Evolutionary conservation across 345 rosid genomes (phyloP).

Genomic region (Toxicodendron radicans): DNA sequence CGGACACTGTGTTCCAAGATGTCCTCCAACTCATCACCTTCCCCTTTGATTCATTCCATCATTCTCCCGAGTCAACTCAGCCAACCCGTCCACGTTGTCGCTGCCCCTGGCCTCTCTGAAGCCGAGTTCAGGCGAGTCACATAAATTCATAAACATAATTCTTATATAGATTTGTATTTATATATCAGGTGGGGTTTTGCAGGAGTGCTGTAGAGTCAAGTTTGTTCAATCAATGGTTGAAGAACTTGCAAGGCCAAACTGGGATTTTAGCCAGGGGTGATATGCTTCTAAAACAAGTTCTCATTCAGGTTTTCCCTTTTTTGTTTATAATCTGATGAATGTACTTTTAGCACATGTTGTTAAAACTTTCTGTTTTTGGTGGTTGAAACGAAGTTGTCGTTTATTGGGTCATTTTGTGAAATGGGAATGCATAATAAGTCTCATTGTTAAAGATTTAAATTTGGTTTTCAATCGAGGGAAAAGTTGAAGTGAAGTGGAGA

Average conservation of each 20-base stretch:
- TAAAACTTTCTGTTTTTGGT: conserved; percentile 5
- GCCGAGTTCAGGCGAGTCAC: conserved; percentile 58
- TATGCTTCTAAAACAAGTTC: conserved; percentile 58
- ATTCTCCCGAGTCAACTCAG: conserved; percentile 51
- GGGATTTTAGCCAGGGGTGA: conserved; percentile 70
- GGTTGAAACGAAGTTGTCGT: background rate
- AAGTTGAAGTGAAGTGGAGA: too few species aligned
- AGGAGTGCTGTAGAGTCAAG: conserved; percentile 76
- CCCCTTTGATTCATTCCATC: conserved; percentile 43
- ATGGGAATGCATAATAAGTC: background rate
- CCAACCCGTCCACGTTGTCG: conserved; percentile 58
- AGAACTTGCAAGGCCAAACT: conserved; percentile 64
- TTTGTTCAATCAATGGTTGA: conserved; percentile 79
- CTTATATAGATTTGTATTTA: background rate
- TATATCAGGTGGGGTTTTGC: background rate
- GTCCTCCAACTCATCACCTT: conserved; percentile 32
- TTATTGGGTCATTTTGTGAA: background rate
- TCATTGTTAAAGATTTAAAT: background rate
- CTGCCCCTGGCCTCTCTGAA: conserved; percentile 64
- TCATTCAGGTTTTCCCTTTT: conserved; percentile 57
- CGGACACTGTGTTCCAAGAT: conserved; percentile 31
- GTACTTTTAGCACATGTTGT: background rate
- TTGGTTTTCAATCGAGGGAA: background rate
- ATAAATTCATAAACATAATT: background rate
- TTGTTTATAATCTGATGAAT: background rate